phyloP scores from a whole-genome alignment of 371 early-diverging fungal genomes.

The Syncephalastrum monosporum region DNA sequence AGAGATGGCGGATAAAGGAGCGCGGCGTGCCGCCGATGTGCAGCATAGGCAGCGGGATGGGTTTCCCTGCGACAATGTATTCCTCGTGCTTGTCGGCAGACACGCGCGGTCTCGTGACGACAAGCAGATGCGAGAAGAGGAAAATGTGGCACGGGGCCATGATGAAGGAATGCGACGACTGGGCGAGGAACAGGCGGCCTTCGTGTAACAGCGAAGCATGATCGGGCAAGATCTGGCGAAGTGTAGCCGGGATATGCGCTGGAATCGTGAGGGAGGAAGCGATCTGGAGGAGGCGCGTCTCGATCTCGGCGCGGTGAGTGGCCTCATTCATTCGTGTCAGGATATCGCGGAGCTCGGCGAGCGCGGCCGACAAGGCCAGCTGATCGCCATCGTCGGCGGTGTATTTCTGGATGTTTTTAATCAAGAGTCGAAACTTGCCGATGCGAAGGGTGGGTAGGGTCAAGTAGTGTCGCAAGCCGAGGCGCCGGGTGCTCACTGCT shows the following conservation, averaged over 20 bases:
- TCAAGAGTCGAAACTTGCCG: conserved; percentile 28
- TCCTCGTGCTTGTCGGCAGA: conserved; percentile 17
- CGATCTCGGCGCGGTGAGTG: conserved; percentile 16
- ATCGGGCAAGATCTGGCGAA: conserved; percentile 17
- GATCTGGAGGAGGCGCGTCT: conserved; percentile 27
- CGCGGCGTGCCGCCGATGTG: conserved; percentile 2
- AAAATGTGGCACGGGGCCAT: conserved; percentile 26
- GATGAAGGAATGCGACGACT: conserved; percentile 26
- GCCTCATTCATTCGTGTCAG: conserved; percentile 32
- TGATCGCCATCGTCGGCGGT: conserved; percentile 30
- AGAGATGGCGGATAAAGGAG: conserved; percentile 6
- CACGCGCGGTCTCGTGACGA: conserved; percentile 26
- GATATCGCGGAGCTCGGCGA: conserved; percentile 25
- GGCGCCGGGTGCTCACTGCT: conserved; percentile 20
- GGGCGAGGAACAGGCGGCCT: conserved; percentile 22
- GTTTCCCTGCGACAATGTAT: conserved; percentile 14
- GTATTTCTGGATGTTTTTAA: conserved; percentile 31
- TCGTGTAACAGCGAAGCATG: conserved; percentile 21
- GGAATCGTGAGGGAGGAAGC: conserved; percentile 23
- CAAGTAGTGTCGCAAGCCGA: conserved; percentile 35
- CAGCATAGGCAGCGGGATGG: conserved; percentile 31
- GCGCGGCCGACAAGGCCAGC: conserved; percentile 21
- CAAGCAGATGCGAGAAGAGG: conserved; percentile 35
- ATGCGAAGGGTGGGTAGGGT: conserved; percentile 36
- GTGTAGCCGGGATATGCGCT: conserved; percentile 5